Evolutionary conservation across 768 basidiomycete species (phyloP), one percentile per base, ranked within the genome.

Genomic region (Podaxis sp.): DNA sequence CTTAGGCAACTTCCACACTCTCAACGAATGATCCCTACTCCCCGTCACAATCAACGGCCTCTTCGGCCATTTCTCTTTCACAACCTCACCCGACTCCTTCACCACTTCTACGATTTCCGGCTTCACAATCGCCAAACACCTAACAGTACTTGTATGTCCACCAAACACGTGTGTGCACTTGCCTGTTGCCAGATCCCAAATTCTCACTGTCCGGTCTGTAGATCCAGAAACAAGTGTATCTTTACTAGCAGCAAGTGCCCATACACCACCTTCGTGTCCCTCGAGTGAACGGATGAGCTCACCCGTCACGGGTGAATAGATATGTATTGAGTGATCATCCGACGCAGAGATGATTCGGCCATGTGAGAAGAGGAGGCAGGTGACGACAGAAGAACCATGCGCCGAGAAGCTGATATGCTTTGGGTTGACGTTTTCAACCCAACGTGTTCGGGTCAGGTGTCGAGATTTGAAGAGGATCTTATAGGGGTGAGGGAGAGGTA

Each of bases 291-390:
- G 86, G 4, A 89, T 74, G 22, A 92, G 82, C 40, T 85, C 81
- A 12, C 96, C 96, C 0, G 89, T 91, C 28, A 83, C 73, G n/a
- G 93, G 95, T 24, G 89, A 90, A 73, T 96, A 98, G 51, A 99
- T 87, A 70, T 96, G 93, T 70, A 99, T 97, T 3, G 94, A 92
- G 69, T 98, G 94, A 75, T 98, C 96, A 74, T 99, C 96, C 0
- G 95, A 96, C 11, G 96, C 96, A 11, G 93, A 95, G 70, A 99
- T 94, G 76, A 99, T 94, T 64, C 96, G 93, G 33, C 92, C 91
- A 64, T 88, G 87, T 55, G 96, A 97, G 78, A 99, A 93, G 68
- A 98, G 85, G 51, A 98, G 86, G 73, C 95, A 97, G 46, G 96
- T 99, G 72, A 99, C 95, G 65, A 98, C 96, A 24, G 90, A 88